Conservation (phyloP, 345 rosid genomes). For the Salix suchowensis region DNA sequence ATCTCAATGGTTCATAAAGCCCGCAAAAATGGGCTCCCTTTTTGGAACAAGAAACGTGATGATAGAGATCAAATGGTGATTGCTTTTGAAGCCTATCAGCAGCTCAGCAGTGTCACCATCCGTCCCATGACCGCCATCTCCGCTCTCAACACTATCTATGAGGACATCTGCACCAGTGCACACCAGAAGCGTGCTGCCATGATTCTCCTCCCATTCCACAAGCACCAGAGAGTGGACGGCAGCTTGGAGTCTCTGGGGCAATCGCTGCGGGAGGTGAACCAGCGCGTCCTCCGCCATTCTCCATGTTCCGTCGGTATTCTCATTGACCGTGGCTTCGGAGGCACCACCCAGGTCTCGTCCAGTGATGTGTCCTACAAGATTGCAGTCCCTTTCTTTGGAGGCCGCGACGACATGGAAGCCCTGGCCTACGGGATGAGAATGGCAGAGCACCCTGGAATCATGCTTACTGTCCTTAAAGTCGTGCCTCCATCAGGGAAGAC, state of each 20-base stretch:
- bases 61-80: constrained; percentile 45
- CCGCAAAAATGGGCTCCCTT: constrained; percentile 59
- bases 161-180: constrained; percentile 60
- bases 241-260: constrained; percentile 59
- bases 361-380: constrained; percentile 53
- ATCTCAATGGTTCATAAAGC: constrained; percentile 80
- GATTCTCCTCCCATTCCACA: constrained; percentile 66
- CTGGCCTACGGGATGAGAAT: constrained; percentile 53
- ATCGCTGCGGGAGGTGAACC: constrained; percentile 42
- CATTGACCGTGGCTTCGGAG: constrained; percentile 74
- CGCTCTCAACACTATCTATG: constrained; percentile 45
- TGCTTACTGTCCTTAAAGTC: constrained; percentile 40
- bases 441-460: constrained; percentile 61
- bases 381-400: constrained; percentile 35
- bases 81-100: constrained; percentile 65
- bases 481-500: constrained; percentile 17
- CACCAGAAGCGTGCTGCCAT: constrained; percentile 51
- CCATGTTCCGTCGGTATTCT: constrained; percentile 75
- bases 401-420: constrained; percentile 54
- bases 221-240: constrained; percentile 57
- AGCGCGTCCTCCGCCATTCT: constrained; percentile 40
- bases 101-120: constrained; percentile 54
- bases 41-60: constrained; percentile 50
- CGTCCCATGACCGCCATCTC: constrained; percentile 85
- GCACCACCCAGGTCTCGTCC: constrained; percentile 53